These are phyloP conservation scores for Eutrema yunnanense DNA, from an alignment of 345 rosid genomes.

Conservation along the genomic window DNA sequence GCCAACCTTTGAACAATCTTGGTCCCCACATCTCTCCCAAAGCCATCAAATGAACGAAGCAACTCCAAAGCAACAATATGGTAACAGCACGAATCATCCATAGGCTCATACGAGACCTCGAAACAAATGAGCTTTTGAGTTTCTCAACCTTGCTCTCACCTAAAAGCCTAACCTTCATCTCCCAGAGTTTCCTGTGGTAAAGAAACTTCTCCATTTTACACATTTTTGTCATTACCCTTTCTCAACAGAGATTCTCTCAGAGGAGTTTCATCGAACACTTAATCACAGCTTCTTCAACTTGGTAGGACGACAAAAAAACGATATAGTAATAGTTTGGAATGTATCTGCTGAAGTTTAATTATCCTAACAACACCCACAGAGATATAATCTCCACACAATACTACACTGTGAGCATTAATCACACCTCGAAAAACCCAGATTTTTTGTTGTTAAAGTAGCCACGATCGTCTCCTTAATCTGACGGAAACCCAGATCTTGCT, in stretches of 20 bases:
- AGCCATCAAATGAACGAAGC: constrained; percentile 69
- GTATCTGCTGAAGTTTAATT: neutral
- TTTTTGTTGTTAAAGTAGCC: neutral
- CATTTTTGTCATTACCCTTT: constrained; percentile 4
- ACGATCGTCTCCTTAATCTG: constrained; percentile 10
- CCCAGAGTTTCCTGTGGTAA: constrained; percentile 41
- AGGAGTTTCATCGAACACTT: constrained; percentile 25
- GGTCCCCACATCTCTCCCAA: constrained; percentile 88
- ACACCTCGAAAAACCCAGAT: constrained; percentile 15
- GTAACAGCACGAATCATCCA: constrained; percentile 78
- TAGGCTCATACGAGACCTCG: constrained; percentile 60
- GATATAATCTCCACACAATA: constrained; percentile 7
- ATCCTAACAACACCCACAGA: neutral
- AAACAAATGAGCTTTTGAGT: constrained; percentile 43
- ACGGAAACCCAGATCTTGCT: constrained; percentile 15
- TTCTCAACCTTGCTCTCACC: constrained; percentile 54
- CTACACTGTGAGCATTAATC: constrained; percentile 5
- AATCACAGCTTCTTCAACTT: neutral
- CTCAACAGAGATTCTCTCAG: constrained; percentile 5
- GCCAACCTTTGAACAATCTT: constrained; percentile 69
- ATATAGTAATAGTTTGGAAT: neutral
- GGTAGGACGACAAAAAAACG: neutral
- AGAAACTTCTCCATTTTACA: constrained; percentile 39
- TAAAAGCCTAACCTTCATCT: constrained; percentile 52
- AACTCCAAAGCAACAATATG: constrained; percentile 61